phyloP scores from a whole-genome alignment of 2,329 filamentous ascomycete species.

The Aspergillus persii region DNA sequence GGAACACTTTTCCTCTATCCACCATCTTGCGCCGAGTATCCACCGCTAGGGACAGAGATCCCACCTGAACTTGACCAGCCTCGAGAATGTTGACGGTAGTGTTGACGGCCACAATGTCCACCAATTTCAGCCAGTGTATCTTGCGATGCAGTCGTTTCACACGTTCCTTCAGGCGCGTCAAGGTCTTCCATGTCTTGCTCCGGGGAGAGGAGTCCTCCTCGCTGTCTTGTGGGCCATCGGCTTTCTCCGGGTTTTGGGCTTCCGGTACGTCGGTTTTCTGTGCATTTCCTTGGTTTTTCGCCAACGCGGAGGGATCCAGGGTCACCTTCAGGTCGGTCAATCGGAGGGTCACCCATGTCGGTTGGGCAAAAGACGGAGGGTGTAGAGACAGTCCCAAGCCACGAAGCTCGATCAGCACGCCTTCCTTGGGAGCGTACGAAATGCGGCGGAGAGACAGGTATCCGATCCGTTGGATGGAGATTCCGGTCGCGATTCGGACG shows the following conservation, averaged over 20 bases:
- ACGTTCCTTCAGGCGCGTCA: conserved; percentile 76
- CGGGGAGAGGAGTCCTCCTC: conserved; percentile 34
- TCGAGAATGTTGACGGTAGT: conserved; percentile 73
- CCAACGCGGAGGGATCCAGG: conserved; percentile 68
- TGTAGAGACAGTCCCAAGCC: conserved; percentile 86
- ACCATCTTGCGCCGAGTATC: conserved; percentile 91
- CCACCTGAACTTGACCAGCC: conserved; percentile 81
- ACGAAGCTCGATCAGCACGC: conserved; percentile 83
- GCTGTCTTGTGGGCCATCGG: conserved; percentile 17
- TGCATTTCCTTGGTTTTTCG: conserved; percentile 22
- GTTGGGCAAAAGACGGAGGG: conserved; percentile 92
- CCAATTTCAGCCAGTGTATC: conserved; percentile 82
- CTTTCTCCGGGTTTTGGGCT: conserved; percentile 18
- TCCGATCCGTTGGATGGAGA: conserved; percentile 93
- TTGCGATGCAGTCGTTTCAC: conserved; percentile 84
- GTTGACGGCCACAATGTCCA: conserved; percentile 83
- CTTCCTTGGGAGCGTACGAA: conserved; percentile 84
- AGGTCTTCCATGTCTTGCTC: conserved; percentile 75
- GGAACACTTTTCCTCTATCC: conserved; percentile 83
- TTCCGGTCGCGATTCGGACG: conserved; percentile 83
- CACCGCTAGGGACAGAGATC: conserved; percentile 78
- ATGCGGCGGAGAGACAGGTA: conserved; percentile 89
- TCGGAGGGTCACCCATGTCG: conserved; percentile 91
- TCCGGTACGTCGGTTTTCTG: conserved; percentile 21
- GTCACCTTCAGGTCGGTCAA: conserved; percentile 82